These are phyloP conservation scores for Micractinium sp. DNA, from an alignment of 139 green algal species.

Conservation along the genomic window DNA sequence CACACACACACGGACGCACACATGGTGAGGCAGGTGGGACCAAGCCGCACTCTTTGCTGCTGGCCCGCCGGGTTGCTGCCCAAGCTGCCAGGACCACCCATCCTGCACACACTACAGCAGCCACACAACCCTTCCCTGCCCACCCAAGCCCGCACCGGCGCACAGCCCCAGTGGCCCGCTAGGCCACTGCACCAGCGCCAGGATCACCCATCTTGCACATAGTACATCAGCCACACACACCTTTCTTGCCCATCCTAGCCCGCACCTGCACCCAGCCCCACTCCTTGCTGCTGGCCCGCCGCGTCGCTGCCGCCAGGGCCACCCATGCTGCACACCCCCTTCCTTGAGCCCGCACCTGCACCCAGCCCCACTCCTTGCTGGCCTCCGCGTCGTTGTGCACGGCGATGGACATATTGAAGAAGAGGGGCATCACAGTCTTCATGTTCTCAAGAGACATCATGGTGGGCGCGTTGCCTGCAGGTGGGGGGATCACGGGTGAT, in stretches of 20 bases:
- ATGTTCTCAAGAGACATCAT: slow-evolving; percentile 85
- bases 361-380: slow-evolving; percentile 82
- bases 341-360: slow-evolving; percentile 78
- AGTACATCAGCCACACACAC: no score
- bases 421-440: slow-evolving; percentile 67
- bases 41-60: background rate
- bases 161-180: slow-evolving; percentile 48
- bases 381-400: slow-evolving; percentile 92
- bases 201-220: slow-evolving; percentile 1
- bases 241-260: background rate
- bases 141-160: slow-evolving; percentile 70
- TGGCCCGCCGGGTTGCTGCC: background rate
- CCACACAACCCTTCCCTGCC: background rate
- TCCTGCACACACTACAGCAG: background rate
- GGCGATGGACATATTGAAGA: slow-evolving; percentile 90
- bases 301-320: background rate
- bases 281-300: background rate
- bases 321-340: background rate
- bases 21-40: no score
- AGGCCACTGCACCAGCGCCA: background rate
- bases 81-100: slow-evolving; percentile 25
- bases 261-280: slow-evolving; percentile 81
- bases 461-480: slow-evolving; percentile 82
- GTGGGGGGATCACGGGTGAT: no score
- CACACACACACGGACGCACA: background rate